Base-by-base conservation (phyloP, 2,329 filamentous ascomycete species). In the Phoma sp. region DNA sequence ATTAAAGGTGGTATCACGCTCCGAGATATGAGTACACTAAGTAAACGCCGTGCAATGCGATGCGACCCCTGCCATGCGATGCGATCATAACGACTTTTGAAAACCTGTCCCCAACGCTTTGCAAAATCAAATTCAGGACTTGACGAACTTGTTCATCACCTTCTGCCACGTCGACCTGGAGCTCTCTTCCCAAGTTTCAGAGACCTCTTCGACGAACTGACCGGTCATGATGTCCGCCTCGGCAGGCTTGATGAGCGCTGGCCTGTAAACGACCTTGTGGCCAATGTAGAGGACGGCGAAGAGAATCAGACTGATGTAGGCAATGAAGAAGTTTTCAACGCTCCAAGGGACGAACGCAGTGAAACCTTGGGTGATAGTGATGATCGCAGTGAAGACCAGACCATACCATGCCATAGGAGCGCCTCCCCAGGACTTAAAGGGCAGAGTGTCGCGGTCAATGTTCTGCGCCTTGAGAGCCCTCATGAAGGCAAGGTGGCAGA, bases 201-300 rank as follows among this genome's bases (percentile, higher is more conserved):
- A 45, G 2, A 57, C 33, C 36, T 70, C 69, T 1, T 70, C 69
- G 13, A 70, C 56, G 23, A 68, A 72, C 23, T 76, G 69, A 7
- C 78, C 79, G 14, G 71, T 74, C 11, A 76, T 56, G 14, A 81
- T 59, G 57, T 81, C 79, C 8, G 77, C 78, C 13, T 79, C 75
- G 4, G 57, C 56, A 3, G 77, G 63, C 7, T 70, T 72, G 57
- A 80, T 67, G 40, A 80, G 75, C 32, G 68, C 68, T 41, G 70
- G 73, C 51, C 72, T 65, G 22, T 68, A 72, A 1, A 68, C 47
- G 22, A 72, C 24, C 61, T 75, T 93, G 77, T 89, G 87, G 2
- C 80, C 84, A 10, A 83, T 6, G 64, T 88, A 89, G 0, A 89
- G 77, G 0, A 78, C 72, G 2, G 57, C 65, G 57, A 76, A 76